Base-by-base conservation (phyloP, 306 rosid species). In the Medicago ruthenica region DNA sequence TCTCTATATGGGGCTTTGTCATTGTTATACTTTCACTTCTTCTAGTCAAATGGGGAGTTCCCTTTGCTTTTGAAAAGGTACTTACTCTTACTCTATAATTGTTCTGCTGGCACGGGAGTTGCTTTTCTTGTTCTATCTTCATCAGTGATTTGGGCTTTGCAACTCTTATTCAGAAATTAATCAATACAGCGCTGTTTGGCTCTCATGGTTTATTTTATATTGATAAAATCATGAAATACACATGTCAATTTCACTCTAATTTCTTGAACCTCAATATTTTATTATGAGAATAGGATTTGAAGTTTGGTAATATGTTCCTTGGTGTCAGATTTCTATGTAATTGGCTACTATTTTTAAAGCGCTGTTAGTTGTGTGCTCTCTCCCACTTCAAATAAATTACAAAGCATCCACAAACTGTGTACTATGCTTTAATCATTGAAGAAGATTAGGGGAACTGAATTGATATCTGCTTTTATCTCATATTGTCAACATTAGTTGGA, bases 1-100 rank as follows among this genome's bases (percentile, higher is more conserved):
- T 74, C 74, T 80, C 84, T 55, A 41, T 80, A 70, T 84, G 86
- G 87, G 85, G 86, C 88, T 34, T 87, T 73, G 59, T 86, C 80
- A 64, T 71, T 67, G 65, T 83, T 55, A 15, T 80, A 82, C 73
- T 85, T 69, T 50, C 50, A 79, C 77, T 89, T 55, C 72, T 79
- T 83, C 74, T 82, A 62, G 66, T 87, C 79, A 91, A 93, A 74
- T 93, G 98, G 97, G 98, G 93, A 61, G 82, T 86, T 24, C 98
- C 98, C 1, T 91, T 91, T 84, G 80, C 90, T 84, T 91, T 93
- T 75, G 86, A 91, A 77, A 89, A 93, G 98, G 98, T 93, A 80
- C 71, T 76, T 84, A 71, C 41, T 58, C 59, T 55, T 74, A 66
- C 75, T 37, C 62, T 68, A 44, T 34, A 54, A 47, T 67, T 71